Base-by-base conservation (phyloP, 352 stramenopile genomes). In the Phytophthora cryptogea region DNA sequence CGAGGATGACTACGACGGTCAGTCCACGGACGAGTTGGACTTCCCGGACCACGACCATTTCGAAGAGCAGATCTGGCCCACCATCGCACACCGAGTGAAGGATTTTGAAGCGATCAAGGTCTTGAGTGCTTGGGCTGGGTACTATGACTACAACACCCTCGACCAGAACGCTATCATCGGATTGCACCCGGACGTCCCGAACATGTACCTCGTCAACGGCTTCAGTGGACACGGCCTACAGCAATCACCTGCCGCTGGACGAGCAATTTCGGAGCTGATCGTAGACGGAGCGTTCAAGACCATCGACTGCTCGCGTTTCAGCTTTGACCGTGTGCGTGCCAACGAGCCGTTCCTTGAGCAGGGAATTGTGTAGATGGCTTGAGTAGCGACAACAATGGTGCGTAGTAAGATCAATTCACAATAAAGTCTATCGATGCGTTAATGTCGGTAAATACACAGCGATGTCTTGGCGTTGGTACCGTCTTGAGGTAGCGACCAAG, bases 91-190 rank as follows among this genome's bases (percentile, higher is more conserved):
- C 43, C 80, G 86, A 23, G 84, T 95, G 9, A 76, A 85, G 28
- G 67, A 79, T 16, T 93, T 95, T 39, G 83, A 95, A 50, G 78
- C 75, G 31, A 85, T 95, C 60, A 93, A 95, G 58, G 52, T 93
- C 2, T n/a, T 90, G 23, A 88, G 76, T 37, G 65, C 76, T 6
- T 95, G 86, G 86, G 77, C 86, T 27, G 86, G 86, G 7, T 95
- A 84, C 66, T 95, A 95, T 66, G 86, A 95, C 54, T 95, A 88
- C 78, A 93, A 95, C 70, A 92, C 82, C 14, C 87, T 93, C 27
- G 86, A 95, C 65, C 86, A 94, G 72, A 94, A 94, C 42, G 86
- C 83, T 13, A 93, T 95, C 66, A 90, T 95, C 23, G 86, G 79
- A 30, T 48, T 80, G 28, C 86, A 95, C 46, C 80, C 83, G 9